phyloP scores from a whole-genome alignment of 73 alveolate species.

The Tetrahymena borealis region DNA sequence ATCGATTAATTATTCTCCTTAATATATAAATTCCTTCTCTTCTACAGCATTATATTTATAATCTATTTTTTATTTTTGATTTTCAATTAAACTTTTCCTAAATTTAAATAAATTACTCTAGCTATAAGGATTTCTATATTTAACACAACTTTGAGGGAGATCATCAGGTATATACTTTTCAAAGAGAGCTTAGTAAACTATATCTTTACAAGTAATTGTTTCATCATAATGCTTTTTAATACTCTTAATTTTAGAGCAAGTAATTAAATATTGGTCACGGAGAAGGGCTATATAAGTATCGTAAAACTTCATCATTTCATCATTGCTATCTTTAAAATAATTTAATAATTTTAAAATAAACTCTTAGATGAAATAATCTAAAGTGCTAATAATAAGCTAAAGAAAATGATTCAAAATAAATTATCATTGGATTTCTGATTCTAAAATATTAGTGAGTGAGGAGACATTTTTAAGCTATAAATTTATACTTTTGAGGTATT shows the following conservation, averaged over 20 bases:
- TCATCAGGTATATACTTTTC: neutral
- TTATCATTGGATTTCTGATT: no score
- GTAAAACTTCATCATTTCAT: neutral
- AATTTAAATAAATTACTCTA: neutral
- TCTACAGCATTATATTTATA: neutral
- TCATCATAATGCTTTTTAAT: neutral
- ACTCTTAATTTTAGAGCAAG: neutral
- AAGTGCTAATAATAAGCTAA: no score
- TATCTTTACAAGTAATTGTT: neutral
- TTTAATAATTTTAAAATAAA: no score
- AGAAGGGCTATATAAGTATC: neutral
- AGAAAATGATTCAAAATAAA: no score
- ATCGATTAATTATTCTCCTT: neutral
- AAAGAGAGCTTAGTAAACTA: neutral
- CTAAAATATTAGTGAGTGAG: no score
- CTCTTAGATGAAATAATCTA: no score
- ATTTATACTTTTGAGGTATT: no score
- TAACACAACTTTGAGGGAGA: neutral
- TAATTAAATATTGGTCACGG: neutral
- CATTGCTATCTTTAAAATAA: neutral
- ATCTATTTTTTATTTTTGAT: neutral
- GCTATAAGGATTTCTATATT: neutral
- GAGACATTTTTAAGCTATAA: no score
- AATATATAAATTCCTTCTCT: neutral
- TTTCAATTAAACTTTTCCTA: neutral